Evolutionary conservation across 2,329 filamentous ascomycete genomes (phyloP).

Genomic region (Teratosphaeria nubilosa): DNA sequence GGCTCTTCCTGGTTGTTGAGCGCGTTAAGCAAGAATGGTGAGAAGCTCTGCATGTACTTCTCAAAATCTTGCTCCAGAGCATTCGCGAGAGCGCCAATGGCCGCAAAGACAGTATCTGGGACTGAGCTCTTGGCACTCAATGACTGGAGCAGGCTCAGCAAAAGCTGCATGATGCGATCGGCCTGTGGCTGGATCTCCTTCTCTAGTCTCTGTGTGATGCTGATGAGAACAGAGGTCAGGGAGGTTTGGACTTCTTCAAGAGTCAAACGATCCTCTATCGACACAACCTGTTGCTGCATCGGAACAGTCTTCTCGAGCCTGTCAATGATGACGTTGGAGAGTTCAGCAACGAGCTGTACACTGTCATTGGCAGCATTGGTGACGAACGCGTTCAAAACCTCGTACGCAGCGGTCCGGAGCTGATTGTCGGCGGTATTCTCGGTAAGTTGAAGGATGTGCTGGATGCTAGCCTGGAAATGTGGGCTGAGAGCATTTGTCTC

Average conservation of each 20-base stretch:
- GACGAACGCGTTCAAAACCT: constrained; percentile 91
- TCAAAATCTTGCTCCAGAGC: constrained; percentile 85
- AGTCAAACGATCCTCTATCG: constrained; percentile 90
- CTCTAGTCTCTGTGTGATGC: constrained; percentile 84
- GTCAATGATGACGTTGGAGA: constrained; percentile 82
- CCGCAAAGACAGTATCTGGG: constrained; percentile 85
- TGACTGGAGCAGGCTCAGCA: constrained; percentile 69
- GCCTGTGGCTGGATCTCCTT: constrained; percentile 82
- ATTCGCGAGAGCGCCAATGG: constrained; percentile 82
- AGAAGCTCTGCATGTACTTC: constrained; percentile 96
- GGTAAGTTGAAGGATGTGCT: constrained; percentile 74
- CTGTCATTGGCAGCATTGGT: constrained; percentile 83
- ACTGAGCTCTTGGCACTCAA: constrained; percentile 82
- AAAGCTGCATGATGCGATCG: constrained; percentile 84
- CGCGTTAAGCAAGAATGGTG: constrained; percentile 85
- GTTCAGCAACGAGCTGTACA: constrained; percentile 64
- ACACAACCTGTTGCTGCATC: constrained; percentile 87
- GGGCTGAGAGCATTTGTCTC: constrained; percentile 73
- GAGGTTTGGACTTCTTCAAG: constrained; percentile 98
- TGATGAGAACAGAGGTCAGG: constrained; percentile 79
- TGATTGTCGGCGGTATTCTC: constrained; percentile 79
- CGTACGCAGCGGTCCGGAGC: constrained; percentile 89
- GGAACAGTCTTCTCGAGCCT: constrained; percentile 82
- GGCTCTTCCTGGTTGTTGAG: constrained; percentile 93
- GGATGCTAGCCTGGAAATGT: constrained; percentile 88